Evolutionary conservation across 192 early-diverging fungal genomes (phyloP).

Genomic region (Umbelopsis ramanniana): DNA sequence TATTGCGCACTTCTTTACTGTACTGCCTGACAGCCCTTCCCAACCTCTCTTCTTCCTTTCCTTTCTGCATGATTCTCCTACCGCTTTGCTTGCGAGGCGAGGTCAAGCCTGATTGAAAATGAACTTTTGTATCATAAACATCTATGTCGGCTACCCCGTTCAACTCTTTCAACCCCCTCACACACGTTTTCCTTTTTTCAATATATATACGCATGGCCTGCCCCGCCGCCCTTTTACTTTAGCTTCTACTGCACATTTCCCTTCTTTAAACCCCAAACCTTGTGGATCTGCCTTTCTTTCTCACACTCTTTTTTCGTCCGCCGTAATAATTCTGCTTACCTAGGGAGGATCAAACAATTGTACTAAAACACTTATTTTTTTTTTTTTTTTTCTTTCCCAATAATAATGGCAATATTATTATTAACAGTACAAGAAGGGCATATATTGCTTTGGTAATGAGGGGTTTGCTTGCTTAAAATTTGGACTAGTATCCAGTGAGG

Average conservation of each 20-base stretch:
- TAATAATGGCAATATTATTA: constrained; percentile 12
- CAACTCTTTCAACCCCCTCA: neutral
- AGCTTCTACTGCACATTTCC: neutral
- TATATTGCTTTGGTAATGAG: constrained; percentile 6
- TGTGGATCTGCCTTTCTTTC: neutral
- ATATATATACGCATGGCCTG: constrained; percentile 3
- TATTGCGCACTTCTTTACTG: neutral
- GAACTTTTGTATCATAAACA: constrained; percentile 19
- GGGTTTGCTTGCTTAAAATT: neutral
- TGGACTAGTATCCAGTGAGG: no score
- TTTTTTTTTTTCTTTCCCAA: neutral
- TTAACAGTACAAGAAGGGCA: constrained; percentile 20
- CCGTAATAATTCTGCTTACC: neutral
- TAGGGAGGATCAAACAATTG: constrained; percentile 13
- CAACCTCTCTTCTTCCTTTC: constrained; percentile 21
- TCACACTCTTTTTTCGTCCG: neutral
- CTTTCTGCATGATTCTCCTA: constrained; percentile 24
- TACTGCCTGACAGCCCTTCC: neutral
- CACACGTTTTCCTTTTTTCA: neutral
- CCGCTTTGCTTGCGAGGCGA: constrained; percentile 23
- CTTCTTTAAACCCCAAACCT: neutral
- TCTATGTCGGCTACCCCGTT: constrained; percentile 10
- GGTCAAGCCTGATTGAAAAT: constrained; percentile 3
- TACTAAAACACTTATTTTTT: constrained; percentile 5
- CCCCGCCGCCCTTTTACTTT: neutral